A percentile compares a stretch with the other conserved stretches of the same genome.
phyloP scores from a whole-genome alignment of 1,284 basidiomycete species.

The Austroboletus novae-zelandiae region DNA sequence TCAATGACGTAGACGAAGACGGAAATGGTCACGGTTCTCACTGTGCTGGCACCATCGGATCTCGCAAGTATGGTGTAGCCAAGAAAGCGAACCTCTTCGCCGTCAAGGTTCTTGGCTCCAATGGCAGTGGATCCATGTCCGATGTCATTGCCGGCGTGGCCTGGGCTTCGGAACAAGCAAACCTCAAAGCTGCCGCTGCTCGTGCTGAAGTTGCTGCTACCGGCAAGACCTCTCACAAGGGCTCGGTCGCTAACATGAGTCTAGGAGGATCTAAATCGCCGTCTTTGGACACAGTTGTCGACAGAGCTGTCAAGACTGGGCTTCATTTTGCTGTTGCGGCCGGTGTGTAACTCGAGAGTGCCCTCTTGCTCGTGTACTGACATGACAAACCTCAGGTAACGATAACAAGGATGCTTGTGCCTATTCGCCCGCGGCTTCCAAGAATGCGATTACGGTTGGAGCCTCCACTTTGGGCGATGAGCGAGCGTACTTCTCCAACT shows the following conservation, averaged over 20 bases:
- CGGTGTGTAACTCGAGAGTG: slow-evolving; percentile 48
- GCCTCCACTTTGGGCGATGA: slow-evolving; percentile 80
- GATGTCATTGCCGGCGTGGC: slow-evolving; percentile 89
- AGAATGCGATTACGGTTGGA: slow-evolving; percentile 83
- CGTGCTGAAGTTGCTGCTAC: slow-evolving; percentile 59
- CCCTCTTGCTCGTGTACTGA: background rate
- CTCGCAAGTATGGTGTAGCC: slow-evolving; percentile 86
- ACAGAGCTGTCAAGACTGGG: slow-evolving; percentile 80
- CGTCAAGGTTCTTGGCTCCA: slow-evolving; percentile 95
- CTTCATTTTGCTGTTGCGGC: slow-evolving; percentile 96
- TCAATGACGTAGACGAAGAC: slow-evolving; percentile 76
- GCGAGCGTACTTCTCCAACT: slow-evolving; percentile 88
- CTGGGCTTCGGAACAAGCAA: slow-evolving; percentile 76
- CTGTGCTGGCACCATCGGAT: slow-evolving; percentile 83
- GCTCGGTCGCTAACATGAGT: slow-evolving; percentile 98
- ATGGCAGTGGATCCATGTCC: slow-evolving; percentile 94
- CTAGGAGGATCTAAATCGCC: slow-evolving; percentile 95
- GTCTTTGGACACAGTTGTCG: slow-evolving; percentile 83
- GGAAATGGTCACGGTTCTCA: slow-evolving; percentile 76
- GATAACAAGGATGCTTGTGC: slow-evolving; percentile 74
- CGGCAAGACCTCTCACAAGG: slow-evolving; percentile 82
- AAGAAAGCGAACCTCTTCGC: slow-evolving; percentile 92
- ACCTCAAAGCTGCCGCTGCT: slow-evolving; percentile 54
- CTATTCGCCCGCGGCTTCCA: slow-evolving; percentile 77
- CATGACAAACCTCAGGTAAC: slow-evolving; percentile 41